Conservation (phyloP, 169 alveolate genomes). For the Theileria parva region DNA sequence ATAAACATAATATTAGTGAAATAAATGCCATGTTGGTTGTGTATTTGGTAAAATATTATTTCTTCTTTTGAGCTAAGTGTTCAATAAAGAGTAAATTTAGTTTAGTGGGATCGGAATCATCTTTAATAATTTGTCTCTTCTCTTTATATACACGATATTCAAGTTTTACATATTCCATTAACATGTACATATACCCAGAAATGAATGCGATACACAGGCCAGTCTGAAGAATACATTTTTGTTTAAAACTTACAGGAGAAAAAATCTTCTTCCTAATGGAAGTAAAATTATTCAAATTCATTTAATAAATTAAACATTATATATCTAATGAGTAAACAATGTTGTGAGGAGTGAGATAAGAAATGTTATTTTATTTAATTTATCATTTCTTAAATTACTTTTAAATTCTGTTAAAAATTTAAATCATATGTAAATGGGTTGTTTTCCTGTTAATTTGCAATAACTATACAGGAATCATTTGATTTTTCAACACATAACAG, state of each 20-base stretch:
- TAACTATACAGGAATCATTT: no score
- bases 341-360: conserved; percentile 5
- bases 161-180: conserved; percentile 43
- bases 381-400: background rate
- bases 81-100: conserved; percentile 54
- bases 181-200: conserved; percentile 54
- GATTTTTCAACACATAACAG: background rate
- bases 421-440: no score
- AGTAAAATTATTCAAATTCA: background rate
- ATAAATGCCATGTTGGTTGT: no score
- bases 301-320: background rate
- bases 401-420: background rate
- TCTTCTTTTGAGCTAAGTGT: background rate
- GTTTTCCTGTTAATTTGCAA: no score
- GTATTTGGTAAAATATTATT: background rate
- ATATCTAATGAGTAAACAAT: background rate
- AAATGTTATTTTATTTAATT: background rate
- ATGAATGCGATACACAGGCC: conserved; percentile 50
- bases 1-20: no score
- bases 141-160: conserved; percentile 54
- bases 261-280: conserved; percentile 5
- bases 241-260: conserved; percentile 8
- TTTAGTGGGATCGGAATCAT: conserved; percentile 57
- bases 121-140: conserved; percentile 31
- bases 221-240: conserved; percentile 8